These are phyloP conservation scores for Xylaria acuta DNA, from an alignment of 495 filamentous ascomycete genomes.

Conservation along the genomic window DNA sequence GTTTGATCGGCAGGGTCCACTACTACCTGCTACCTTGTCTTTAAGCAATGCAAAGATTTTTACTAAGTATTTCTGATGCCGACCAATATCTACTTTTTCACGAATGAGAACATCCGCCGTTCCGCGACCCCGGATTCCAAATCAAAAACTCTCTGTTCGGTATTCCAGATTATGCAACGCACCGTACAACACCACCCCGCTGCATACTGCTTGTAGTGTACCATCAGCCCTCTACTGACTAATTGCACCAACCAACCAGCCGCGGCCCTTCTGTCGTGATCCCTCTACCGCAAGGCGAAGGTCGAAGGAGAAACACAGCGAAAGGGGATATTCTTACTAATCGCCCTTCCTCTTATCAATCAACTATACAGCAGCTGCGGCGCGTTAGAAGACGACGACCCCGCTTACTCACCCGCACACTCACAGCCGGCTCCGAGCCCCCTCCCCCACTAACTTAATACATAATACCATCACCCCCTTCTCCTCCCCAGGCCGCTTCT, in stretches of 20 bases:
- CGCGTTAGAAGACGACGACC: conserved; percentile 35
- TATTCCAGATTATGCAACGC: conserved; percentile 1
- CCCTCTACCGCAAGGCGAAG: neutral
- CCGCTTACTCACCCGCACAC: conserved; percentile 5
- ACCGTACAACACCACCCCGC: neutral
- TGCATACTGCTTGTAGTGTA: neutral
- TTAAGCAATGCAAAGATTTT: neutral
- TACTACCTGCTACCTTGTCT: neutral
- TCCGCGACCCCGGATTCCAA: conserved; percentile 12
- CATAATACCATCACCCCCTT: conserved; percentile 12
- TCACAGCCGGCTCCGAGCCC: neutral
- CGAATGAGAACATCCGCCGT: neutral
- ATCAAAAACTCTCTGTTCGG: neutral
- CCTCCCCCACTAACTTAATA: conserved; percentile 27
- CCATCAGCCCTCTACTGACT: neutral
- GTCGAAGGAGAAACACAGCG: neutral
- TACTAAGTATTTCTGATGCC: neutral
- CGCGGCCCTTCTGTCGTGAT: conserved; percentile 12
- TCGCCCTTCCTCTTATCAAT: conserved; percentile 20
- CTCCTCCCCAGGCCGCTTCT: conserved; percentile 12
- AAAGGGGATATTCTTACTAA: conserved; percentile 11
- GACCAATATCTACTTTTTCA: neutral
- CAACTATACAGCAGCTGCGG: conserved; percentile 7
- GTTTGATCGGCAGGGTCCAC: conserved; percentile 17
- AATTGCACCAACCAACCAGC: conserved; percentile 11